Conservation (phyloP, 2,329 filamentous ascomycete species). For the Canariomyces notabilis region DNA sequence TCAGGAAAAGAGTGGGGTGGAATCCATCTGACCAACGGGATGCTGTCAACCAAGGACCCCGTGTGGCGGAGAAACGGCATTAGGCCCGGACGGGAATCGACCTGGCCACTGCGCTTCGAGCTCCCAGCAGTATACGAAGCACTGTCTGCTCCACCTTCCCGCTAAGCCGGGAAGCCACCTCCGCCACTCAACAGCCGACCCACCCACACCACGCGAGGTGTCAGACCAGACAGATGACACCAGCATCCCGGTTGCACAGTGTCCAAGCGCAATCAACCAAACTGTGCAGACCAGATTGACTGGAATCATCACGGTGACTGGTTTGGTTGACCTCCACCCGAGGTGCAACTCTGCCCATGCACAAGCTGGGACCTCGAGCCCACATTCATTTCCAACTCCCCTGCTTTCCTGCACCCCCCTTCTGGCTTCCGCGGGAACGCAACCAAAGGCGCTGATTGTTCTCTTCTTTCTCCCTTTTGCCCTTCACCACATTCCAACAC, state of each 20-base stretch:
- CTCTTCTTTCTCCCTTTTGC: slow-evolving; percentile 3
- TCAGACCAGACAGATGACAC: slow-evolving; percentile 9
- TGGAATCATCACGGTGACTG: slow-evolving; percentile 10
- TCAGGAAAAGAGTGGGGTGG: slow-evolving; percentile 4
- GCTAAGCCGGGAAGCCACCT: slow-evolving; percentile 17
- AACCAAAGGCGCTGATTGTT: slow-evolving; percentile 2
- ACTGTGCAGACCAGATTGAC: slow-evolving; percentile 8
- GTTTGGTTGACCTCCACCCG: slow-evolving; percentile 15
- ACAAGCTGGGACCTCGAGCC: slow-evolving; percentile 22
- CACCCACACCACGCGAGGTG: slow-evolving; percentile 5
- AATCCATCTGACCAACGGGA: slow-evolving; percentile 16
- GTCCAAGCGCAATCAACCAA: neutral
- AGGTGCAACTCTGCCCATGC: slow-evolving; percentile 22
- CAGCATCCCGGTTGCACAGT: slow-evolving; percentile 13
- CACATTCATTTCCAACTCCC: slow-evolving; percentile 23
- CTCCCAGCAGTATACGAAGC: slow-evolving; percentile 9
- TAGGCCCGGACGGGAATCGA: slow-evolving; percentile 16
- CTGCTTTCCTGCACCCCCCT: slow-evolving; percentile 11
- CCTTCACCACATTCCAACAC: neutral
- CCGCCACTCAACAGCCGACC: slow-evolving; percentile 8
- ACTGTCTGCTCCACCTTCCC: slow-evolving; percentile 12
- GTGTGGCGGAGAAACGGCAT: slow-evolving; percentile 20
- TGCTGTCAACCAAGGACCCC: neutral
- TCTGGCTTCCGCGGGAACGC: too few species aligned
- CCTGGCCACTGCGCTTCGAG: neutral